phyloP scores from a whole-genome alignment of 805 yeast species.

The Candida berthetii region DNA sequence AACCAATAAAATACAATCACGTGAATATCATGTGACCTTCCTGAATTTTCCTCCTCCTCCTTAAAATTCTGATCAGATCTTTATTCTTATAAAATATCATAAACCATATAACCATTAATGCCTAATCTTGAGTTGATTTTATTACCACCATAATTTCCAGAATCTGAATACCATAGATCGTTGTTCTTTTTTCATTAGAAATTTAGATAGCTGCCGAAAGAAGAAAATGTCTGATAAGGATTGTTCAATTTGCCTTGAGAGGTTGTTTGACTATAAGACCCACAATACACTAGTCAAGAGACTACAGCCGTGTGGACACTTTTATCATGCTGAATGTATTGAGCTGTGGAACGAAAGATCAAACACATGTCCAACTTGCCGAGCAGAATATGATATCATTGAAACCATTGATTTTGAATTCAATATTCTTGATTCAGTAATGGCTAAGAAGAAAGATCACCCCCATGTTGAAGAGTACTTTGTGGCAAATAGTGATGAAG shows the following conservation, averaged over 20 bases:
- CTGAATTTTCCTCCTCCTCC: no score
- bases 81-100: no score
- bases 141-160: no score
- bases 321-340: constrained; percentile 53
- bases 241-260: constrained; percentile 63
- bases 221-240: constrained; percentile 13
- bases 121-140: no score
- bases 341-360: constrained; percentile 50
- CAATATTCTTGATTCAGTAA: constrained; percentile 4
- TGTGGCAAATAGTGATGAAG: constrained; percentile 5
- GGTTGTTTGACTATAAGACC: constrained; percentile 14
- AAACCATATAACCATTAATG: no score
- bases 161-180: no score
- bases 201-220: no score
- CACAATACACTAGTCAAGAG: constrained; percentile 16
- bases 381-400: constrained; percentile 36
- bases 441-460: constrained; percentile 9
- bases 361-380: constrained; percentile 58
- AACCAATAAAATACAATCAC: no score
- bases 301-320: constrained; percentile 44
- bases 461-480: constrained; percentile 10
- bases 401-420: constrained; percentile 22
- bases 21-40: no score
- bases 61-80: no score
- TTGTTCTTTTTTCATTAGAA: no score